Evolutionary conservation across 129 eudicot species (phyloP), one percentile per base, ranked within the genome.

Genomic region (Glebionis coronaria): DNA sequence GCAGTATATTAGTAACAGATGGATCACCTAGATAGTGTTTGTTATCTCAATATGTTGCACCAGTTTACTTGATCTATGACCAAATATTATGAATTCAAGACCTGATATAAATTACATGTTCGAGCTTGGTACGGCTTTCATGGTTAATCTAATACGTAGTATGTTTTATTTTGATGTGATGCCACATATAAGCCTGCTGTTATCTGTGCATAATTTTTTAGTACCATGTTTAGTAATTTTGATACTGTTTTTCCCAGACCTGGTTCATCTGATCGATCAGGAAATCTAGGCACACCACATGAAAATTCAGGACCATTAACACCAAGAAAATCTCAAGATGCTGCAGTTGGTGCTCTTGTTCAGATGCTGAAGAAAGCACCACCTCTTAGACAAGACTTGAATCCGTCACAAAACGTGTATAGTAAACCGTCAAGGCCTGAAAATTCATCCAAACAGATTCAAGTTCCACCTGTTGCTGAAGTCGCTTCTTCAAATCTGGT

Each of bases 311-410:
- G 77, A 60, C 51, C 67, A 21, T 66, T 47, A 51, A 77, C 78
- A 9, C 63, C 68, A 9, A 80, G 77, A 68, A 87, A 78, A 76
- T 87, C 97, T 28, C 87, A 87, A 71, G 95, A 87, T 60, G 91
- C 92, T 54, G 96, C 90, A 23, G 96, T 89, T 58, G 95, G 97
- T 21, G 97, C 92, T 18, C 84, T 92, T 56, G 81, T 88, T 64
- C 81, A 58, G 44, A 82, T 93, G 96, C 87, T 93, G 72, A 86
- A 80, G 73, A 88, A 79, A 84, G 95, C 98, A 9, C 86, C 95
- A 12, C 97, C 97, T 59, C 96, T 92, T 46, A 80, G 72, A 23
- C 87, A 85, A 64, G 88, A 85, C 27, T 40, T 67, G 13, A 57
- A 73, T 35, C 71, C 45, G 28, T 81, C 92, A 19, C 69, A 51